Percentiles rank a stretch among this genome's conserved stretches.
Evolutionary conservation across 1,139 yeast species (phyloP).

Genomic region (Debaryomyces psychrophilus): DNA sequence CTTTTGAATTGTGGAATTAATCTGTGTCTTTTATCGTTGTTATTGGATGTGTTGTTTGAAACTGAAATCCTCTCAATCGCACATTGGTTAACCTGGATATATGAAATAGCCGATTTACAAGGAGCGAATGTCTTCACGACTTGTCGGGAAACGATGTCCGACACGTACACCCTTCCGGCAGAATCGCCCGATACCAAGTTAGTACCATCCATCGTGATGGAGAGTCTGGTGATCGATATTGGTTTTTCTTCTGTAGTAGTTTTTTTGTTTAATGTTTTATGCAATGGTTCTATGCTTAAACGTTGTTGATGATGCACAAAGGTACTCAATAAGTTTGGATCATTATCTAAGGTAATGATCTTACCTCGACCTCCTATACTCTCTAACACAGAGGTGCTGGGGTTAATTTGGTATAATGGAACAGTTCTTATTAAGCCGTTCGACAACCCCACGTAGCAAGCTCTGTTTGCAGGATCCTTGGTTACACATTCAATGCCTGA

Average conservation of each 20-base stretch:
- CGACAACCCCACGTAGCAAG: slow-evolving; percentile 67
- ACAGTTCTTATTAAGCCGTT: slow-evolving; percentile 65
- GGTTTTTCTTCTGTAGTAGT: slow-evolving; percentile 14
- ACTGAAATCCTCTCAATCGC: slow-evolving; percentile 17
- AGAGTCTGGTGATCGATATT: slow-evolving; percentile 50
- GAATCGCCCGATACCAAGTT: slow-evolving; percentile 73
- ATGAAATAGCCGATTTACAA: slow-evolving; percentile 44
- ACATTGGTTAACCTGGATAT: slow-evolving; percentile 24
- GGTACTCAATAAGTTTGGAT: slow-evolving; percentile 53
- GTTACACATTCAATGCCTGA: slow-evolving; percentile 59
- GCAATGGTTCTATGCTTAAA: slow-evolving; percentile 15
- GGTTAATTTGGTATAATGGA: slow-evolving; percentile 55
- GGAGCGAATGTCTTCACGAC: slow-evolving; percentile 66
- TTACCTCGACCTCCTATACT: slow-evolving; percentile 59
- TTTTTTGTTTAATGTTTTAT: slow-evolving; percentile 12
- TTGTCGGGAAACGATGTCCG: slow-evolving; percentile 80
- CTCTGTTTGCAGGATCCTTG: slow-evolving; percentile 82
- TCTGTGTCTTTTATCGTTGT: slow-evolving; percentile 42
- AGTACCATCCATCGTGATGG: slow-evolving; percentile 77
- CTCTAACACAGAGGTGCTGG: slow-evolving; percentile 48
- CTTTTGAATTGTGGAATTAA: slow-evolving; percentile 63
- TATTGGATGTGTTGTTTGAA: slow-evolving; percentile 14
- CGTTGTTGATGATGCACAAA: slow-evolving; percentile 59
- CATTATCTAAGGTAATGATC: slow-evolving; percentile 54
- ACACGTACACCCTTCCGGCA: slow-evolving; percentile 64